phyloP scores from a whole-genome alignment of 1,284 basidiomycete genomes.

The Takashimella koratensis region DNA sequence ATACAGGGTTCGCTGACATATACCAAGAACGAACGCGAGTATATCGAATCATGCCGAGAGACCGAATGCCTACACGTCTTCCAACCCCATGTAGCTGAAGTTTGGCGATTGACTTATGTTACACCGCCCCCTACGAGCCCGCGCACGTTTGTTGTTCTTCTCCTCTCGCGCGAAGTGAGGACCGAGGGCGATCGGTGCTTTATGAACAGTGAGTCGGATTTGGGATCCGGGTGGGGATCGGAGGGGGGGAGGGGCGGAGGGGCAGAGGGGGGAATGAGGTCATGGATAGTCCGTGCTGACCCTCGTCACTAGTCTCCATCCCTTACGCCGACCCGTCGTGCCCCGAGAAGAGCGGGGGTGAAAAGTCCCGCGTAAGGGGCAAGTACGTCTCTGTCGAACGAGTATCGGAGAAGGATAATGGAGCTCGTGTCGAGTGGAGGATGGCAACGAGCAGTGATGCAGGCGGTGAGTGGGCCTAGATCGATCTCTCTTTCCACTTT shows the following conservation, averaged over 20 bases:
- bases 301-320: conserved; percentile 43
- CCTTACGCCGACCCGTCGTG: conserved; percentile 43
- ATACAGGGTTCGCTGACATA: neutral
- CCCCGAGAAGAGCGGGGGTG: conserved; percentile 35
- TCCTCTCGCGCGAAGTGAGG: conserved; percentile 34
- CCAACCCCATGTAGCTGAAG: conserved; percentile 41
- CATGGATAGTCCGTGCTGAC: too few relatives aligned
- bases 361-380: conserved; percentile 42
- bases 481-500: conserved; percentile 1
- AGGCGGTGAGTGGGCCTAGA: conserved; percentile 43
- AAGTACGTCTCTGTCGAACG: conserved; percentile 45
- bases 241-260: too few relatives aligned
- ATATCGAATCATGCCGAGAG: conserved; percentile 44
- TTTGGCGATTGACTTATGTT: conserved; percentile 46
- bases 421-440: conserved; percentile 40
- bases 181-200: conserved; percentile 33
- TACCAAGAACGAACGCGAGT: conserved; percentile 26
- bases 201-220: conserved; percentile 43
- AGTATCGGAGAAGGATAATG: conserved; percentile 33
- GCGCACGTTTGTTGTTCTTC: conserved; percentile 44
- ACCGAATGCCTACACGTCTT: conserved; percentile 42
- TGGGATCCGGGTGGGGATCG: too few relatives aligned
- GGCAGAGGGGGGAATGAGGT: too few relatives aligned
- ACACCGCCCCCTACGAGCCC: conserved; percentile 46
- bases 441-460: conserved; percentile 48